Base-by-base conservation (phyloP, 495 filamentous ascomycete species). In the Filosporella fistucella region DNA sequence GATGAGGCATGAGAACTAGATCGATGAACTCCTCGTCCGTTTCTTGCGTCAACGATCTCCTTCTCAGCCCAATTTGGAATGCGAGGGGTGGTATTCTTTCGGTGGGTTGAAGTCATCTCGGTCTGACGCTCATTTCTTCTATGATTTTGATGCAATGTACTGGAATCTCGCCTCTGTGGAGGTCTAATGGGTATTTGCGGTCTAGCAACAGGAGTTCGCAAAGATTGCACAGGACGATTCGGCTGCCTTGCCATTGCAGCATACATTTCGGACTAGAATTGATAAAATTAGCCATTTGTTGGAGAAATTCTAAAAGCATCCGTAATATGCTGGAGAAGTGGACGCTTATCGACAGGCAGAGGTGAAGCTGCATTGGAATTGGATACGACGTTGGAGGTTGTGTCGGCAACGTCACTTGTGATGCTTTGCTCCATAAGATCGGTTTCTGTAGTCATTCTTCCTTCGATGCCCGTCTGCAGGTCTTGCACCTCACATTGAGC, bases 211-310 rank as follows among this genome's bases (percentile, higher is more conserved):
- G 38, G 38, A 0, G 38, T 41, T 12, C 22, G 18, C 7, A 41
- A 23, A 3, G 38, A 41, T n/a, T 41, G 38, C 3, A 41, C 8
- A 21, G 35, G 32, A 4, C 32, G 43, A 20, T 36, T 18, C 14
- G 43, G 43, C 16, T 46, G 43, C 4, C 32, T 30, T n/a, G 29
- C 32, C 43, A 37, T 46, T 7, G 43, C 30, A 14, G n/a, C n/a
- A 20, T 25, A 46, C 30, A 37, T 46, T 13, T 36, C 23, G 14
- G 26, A 36, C 43, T 46, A 37, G 3, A 25, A 30, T 45, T 16
- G 12, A n/a, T 13, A 24, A n/a, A 23, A 21, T 41, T 41, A 41
- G 38, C 38, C 17, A 39, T 32, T n/a, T 8, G 36, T 21, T 21
- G 36, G 20, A 18, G 13, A 12, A 18, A 39, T 4, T 7, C 17